These are phyloP conservation scores for Planoprotostelium fungivorum DNA, from an alignment of 78 protist genomes.

Conservation along the genomic window DNA sequence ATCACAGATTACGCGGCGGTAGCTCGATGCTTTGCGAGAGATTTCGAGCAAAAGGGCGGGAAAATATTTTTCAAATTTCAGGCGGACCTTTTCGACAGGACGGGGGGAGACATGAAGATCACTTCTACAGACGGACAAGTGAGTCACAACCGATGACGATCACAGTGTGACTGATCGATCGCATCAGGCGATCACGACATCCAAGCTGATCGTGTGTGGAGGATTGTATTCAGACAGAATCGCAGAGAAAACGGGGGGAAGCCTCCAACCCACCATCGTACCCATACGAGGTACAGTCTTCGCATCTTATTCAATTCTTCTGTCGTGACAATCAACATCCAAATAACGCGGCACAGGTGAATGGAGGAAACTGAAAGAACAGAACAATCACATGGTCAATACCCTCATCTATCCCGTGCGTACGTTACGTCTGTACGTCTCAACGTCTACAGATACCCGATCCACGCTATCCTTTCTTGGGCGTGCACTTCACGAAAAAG, in stretches of 20 bases:
- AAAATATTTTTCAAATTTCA: slow-evolving; percentile 10
- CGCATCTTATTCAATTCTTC: background rate
- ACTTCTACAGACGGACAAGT: background rate
- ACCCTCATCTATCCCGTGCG: slow-evolving; percentile 8
- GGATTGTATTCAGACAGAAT: slow-evolving; percentile 6
- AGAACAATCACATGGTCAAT: background rate
- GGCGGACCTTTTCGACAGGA: slow-evolving; percentile 6
- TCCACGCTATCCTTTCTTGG: slow-evolving; percentile 49
- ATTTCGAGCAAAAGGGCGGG: slow-evolving; percentile 19
- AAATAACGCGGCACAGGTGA: background rate
- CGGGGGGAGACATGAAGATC: background rate
- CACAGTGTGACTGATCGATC: too few species aligned
- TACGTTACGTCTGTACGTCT: background rate
- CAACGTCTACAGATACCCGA: slow-evolving; percentile 35
- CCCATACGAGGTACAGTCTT: background rate
- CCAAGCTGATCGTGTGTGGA: background rate
- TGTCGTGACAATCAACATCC: background rate
- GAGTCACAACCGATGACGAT: background rate
- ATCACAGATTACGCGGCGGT: slow-evolving; percentile 38
- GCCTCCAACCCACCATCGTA: background rate
- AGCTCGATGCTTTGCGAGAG: slow-evolving; percentile 1
- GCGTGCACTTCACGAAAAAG: slow-evolving; percentile 55
- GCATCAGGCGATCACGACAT: background rate
- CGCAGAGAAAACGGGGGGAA: slow-evolving; percentile 7
- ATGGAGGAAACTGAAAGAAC: slow-evolving; percentile 24